These are phyloP conservation scores for Cymbomonas tetramitiformis DNA, from an alignment of 139 green algal species.

Conservation along the genomic window DNA sequence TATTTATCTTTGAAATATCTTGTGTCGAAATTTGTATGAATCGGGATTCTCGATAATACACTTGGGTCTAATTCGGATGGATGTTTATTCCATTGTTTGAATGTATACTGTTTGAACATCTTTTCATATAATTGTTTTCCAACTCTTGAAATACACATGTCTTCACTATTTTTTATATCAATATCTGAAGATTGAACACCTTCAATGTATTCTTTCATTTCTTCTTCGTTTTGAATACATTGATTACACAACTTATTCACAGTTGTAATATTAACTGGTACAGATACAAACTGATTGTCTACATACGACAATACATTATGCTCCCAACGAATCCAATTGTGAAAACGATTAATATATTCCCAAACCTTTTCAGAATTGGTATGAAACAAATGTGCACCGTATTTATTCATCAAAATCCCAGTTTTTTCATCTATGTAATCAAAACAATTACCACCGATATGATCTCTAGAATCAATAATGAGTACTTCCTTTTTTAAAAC, in stretches of 20 bases:
- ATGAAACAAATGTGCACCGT: constrained; percentile 20
- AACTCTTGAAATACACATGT: constrained; percentile 5
- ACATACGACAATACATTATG: constrained; percentile 8
- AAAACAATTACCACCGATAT: constrained; percentile 21
- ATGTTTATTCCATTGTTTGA: constrained; percentile 20
- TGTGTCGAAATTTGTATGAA: constrained; percentile 3
- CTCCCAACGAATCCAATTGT: constrained; percentile 12
- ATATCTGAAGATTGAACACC: not conserved
- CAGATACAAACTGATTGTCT: not conserved
- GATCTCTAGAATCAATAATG: constrained; percentile 14
- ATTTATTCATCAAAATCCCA: constrained; percentile 8
- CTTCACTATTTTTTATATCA: constrained; percentile 9
- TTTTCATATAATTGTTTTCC: constrained; percentile 10
- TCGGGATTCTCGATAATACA: constrained; percentile 12
- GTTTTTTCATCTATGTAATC: constrained; percentile 8
- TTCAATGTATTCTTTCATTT: constrained; percentile 3
- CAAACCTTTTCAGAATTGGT: constrained; percentile 10
- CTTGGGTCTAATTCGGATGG: constrained; percentile 13
- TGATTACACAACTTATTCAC: constrained; percentile 8
- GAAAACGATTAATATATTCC: constrained; percentile 16
- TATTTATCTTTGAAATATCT: constrained; percentile 12
- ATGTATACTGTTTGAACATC: constrained; percentile 21
- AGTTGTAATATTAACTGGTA: constrained; percentile 9
- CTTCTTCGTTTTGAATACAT: not conserved
- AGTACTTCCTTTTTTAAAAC: too few species aligned